Evolutionary conservation across 805 yeast species (phyloP).

Genomic region (Teunomyces funiuensis): DNA sequence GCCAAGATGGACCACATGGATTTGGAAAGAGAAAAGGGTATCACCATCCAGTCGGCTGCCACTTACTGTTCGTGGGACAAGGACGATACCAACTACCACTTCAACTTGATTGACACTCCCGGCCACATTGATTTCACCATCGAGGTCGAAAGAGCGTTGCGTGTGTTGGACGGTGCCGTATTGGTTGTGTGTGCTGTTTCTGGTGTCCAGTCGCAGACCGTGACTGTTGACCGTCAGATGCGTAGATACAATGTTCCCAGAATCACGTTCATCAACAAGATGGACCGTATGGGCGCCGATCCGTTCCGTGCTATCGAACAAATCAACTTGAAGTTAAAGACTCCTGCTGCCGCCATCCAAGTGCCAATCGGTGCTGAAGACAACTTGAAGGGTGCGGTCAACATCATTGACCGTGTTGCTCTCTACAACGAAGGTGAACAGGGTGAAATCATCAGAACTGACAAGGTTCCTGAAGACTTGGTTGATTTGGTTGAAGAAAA

Average conservation of each 20-base stretch:
- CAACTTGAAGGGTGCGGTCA: constrained; percentile 83
- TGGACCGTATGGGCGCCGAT: constrained; percentile 99
- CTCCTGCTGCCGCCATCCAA: constrained; percentile 96
- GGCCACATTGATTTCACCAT: constrained; percentile 99
- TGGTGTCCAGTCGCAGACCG: constrained; percentile 98
- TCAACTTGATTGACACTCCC: constrained; percentile 96
- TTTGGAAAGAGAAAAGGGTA: constrained; percentile 96
- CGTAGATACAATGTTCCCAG: constrained; percentile 96
- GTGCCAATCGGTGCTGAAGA: constrained; percentile 96
- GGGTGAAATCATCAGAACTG: constrained; percentile 73
- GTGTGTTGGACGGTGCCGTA: constrained; percentile 98
- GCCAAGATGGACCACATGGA: constrained; percentile 99
- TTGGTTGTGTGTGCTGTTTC: constrained; percentile 97
- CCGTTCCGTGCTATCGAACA: constrained; percentile 96
- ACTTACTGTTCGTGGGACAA: constrained; percentile 97
- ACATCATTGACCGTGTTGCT: constrained; percentile 84
- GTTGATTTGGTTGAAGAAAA: constrained; percentile 85
- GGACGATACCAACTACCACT: constrained; percentile 66
- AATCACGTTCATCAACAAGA: constrained; percentile 92
- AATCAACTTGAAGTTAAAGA: constrained; percentile 79
- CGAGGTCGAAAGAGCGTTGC: constrained; percentile 97
- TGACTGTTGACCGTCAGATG: constrained; percentile 99
- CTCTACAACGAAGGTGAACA: constrained; percentile 85
- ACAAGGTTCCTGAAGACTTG: constrained; percentile 76
- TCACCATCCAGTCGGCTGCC: constrained; percentile 98